A percentile compares a stretch with the other conserved stretches of the same genome.
Evolutionary conservation across 1,284 basidiomycete genomes (phyloP).

Genomic region (Mycena sp.): DNA sequence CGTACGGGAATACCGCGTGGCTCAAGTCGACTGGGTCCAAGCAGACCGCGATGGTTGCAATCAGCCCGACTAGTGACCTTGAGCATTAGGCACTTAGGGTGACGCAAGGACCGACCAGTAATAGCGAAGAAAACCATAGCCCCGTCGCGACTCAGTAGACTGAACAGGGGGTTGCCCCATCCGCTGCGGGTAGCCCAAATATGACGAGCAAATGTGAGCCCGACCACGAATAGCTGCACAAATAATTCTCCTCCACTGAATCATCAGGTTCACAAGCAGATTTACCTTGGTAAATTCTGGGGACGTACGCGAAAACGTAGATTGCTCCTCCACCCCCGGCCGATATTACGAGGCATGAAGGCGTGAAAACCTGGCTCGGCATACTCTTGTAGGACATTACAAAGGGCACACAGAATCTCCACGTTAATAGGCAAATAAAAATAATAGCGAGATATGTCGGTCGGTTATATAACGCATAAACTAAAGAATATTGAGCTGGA

Average conservation of each 20-base stretch:
- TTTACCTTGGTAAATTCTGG: background rate
- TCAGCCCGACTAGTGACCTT: constrained; percentile 11
- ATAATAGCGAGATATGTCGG: constrained; percentile 6
- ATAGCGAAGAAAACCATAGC: constrained; percentile 14
- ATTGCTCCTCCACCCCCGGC: background rate
- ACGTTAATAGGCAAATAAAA: background rate
- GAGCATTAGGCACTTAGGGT: background rate
- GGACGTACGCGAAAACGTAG: constrained; percentile 12
- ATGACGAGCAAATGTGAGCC: constrained; percentile 15
- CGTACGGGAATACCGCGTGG: constrained; percentile 20
- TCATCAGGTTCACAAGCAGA: background rate
- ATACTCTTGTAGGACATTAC: background rate
- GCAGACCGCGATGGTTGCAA: background rate
- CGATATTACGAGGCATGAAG: constrained; percentile 11
- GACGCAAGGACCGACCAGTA: background rate
- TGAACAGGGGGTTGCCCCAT: constrained; percentile 17
- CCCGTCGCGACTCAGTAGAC: constrained; percentile 17
- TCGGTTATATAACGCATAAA: constrained; percentile 22
- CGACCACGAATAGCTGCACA: constrained; percentile 6
- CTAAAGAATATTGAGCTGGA: constrained; percentile 1
- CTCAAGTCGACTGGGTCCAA: constrained; percentile 1
- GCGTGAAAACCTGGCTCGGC: constrained; percentile 2
- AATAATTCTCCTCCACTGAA: constrained; percentile 18
- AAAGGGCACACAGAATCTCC: background rate
- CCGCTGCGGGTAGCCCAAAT: constrained; percentile 16